phyloP scores from a whole-genome alignment of 768 basidiomycete species.

The Lactarius deliciosus region DNA sequence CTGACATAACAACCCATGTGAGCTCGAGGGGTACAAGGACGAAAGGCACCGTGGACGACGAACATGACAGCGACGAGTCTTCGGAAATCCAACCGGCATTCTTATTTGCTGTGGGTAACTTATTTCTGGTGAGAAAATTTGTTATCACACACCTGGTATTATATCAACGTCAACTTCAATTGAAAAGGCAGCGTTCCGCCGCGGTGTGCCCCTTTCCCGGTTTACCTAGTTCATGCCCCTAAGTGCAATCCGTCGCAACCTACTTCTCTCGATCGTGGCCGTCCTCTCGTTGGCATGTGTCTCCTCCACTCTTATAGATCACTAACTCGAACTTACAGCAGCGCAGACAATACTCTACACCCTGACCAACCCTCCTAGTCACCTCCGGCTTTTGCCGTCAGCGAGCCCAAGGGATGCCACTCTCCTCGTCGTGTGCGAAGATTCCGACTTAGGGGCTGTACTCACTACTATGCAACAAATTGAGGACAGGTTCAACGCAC shows the following conservation, averaged over 20 bases:
- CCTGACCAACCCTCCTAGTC: not conserved
- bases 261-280: not conserved
- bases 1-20: constrained; percentile 10
- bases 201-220: no score
- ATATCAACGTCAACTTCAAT: not conserved
- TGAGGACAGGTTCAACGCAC: constrained; percentile 58
- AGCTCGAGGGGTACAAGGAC: not conserved
- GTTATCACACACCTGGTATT: not conserved
- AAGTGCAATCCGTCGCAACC: not conserved
- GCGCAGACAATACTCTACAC: not conserved
- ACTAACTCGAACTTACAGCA: not conserved
- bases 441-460: constrained; percentile 47
- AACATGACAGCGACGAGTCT: constrained; percentile 20
- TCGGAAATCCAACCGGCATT: constrained; percentile 13
- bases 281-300: not conserved
- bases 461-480: constrained; percentile 52
- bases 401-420: constrained; percentile 51
- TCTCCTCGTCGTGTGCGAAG: constrained; percentile 54
- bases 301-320: not conserved
- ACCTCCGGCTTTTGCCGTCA: not conserved
- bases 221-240: not conserved
- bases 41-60: constrained; percentile 7
- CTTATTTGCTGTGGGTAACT: not conserved
- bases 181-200: no score
- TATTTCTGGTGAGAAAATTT: not conserved